Conservation (phyloP, 306 rosid genomes). For the Clitoria ternatea region DNA sequence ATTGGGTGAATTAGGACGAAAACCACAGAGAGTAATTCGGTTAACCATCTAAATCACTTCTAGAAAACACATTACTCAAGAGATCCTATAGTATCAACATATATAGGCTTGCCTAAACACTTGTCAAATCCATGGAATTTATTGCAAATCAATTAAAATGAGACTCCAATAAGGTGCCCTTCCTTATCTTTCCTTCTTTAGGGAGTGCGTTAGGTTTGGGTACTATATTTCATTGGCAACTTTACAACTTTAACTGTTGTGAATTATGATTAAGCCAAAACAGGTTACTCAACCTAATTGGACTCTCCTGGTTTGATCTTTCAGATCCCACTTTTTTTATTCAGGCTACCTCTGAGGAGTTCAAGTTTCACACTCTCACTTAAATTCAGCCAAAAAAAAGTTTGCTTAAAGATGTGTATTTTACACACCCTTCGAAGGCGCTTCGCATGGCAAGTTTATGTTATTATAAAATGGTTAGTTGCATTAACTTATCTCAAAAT, state of each 20-base stretch:
- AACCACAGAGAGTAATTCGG: conserved; percentile 15
- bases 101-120: conserved; percentile 25
- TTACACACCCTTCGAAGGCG: too few relatives aligned
- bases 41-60: conserved; percentile 23
- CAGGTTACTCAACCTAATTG: too few relatives aligned
- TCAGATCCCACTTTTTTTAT: too few relatives aligned
- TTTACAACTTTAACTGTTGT: too few relatives aligned
- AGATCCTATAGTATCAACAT: background rate
- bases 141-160: background rate
- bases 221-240: conserved; percentile 5
- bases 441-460: too few relatives aligned
- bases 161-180: background rate
- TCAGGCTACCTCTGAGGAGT: too few relatives aligned
- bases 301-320: too few relatives aligned
- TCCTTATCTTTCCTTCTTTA: background rate
- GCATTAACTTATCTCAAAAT: too few relatives aligned
- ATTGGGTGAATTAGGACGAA: conserved; percentile 8
- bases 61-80: background rate
- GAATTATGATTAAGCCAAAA: background rate
- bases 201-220: conserved; percentile 28
- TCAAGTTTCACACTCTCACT: too few relatives aligned
- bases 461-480: too few relatives aligned
- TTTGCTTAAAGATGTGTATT: too few relatives aligned
- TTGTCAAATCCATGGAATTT: conserved; percentile 17
- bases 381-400: too few relatives aligned